These are phyloP conservation scores for Graphium sp. DNA, from an alignment of 2,329 filamentous ascomycete genomes.

Conservation along the genomic window DNA sequence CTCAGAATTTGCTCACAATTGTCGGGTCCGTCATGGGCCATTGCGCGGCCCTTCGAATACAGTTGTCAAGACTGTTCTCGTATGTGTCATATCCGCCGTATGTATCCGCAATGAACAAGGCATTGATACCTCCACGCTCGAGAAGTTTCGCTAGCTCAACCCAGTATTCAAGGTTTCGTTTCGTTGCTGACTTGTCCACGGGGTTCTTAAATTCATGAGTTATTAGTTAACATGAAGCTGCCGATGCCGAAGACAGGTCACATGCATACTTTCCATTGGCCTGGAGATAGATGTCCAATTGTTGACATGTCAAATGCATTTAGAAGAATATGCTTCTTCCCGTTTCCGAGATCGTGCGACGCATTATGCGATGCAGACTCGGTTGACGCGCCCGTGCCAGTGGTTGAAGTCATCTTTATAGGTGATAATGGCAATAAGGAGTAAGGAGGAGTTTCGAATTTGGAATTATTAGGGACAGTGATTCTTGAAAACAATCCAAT, in stretches of 20 bases:
- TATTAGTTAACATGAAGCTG: no score
- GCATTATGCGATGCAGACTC: no score
- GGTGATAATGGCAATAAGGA: no score
- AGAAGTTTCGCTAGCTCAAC: conserved; percentile 44
- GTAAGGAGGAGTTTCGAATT: no score
- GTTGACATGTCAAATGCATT: conserved; percentile 54
- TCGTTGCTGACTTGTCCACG: conserved; percentile 40
- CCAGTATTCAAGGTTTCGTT: conserved; percentile 45
- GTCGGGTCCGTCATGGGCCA: conserved; percentile 50
- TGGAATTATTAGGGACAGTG: no score
- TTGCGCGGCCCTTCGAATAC: conserved; percentile 43
- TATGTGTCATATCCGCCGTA: conserved; percentile 50
- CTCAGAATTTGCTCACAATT: conserved; percentile 31
- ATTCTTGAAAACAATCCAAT: no score
- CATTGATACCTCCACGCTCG: conserved; percentile 45
- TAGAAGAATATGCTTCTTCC: conserved; percentile 25
- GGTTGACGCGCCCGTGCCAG: no score
- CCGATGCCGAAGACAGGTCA: not conserved
- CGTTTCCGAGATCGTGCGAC: no score
- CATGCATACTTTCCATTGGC: conserved; percentile 31
- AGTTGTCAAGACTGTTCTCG: conserved; percentile 39
- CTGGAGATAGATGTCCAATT: conserved; percentile 45
- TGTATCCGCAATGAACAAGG: conserved; percentile 48
- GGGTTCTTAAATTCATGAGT: conserved; percentile 32
- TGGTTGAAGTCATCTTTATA: no score